These are phyloP conservation scores for Teunomyces panamensis DNA, from an alignment of 805 yeast genomes.

Conservation along the genomic window DNA sequence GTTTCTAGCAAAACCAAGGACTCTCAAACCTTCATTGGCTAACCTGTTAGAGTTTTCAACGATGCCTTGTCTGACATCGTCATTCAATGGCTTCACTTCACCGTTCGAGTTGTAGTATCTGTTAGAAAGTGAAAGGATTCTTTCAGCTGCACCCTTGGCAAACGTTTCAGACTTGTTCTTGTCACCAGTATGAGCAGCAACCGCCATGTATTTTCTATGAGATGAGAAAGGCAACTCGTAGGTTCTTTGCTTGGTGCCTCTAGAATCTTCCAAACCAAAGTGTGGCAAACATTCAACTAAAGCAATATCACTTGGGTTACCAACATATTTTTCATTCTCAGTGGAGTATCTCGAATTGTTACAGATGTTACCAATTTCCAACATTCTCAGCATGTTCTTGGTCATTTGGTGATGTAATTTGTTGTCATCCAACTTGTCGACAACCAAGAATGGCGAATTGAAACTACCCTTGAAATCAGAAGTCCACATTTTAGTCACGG, in stretches of 20 bases:
- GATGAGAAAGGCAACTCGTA: conserved; percentile 86
- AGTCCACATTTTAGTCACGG: conserved; percentile 81
- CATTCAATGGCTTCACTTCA: conserved; percentile 55
- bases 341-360: conserved; percentile 69
- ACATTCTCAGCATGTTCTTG: conserved; percentile 50
- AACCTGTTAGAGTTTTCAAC: conserved; percentile 55
- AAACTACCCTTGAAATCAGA: conserved; percentile 49
- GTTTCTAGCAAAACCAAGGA: conserved; percentile 70
- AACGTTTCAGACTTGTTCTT: conserved; percentile 54
- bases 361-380: conserved; percentile 70
- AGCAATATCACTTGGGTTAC: conserved; percentile 96
- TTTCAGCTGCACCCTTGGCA: conserved; percentile 91
- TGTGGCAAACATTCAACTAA: conserved; percentile 68
- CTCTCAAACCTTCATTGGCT: conserved; percentile 85
- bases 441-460: conserved; percentile 39
- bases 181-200: conserved; percentile 59
- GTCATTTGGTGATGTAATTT: conserved; percentile 45
- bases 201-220: conserved; percentile 86
- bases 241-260: conserved; percentile 57
- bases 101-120: conserved; percentile 59
- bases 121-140: conserved; percentile 59
- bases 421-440: conserved; percentile 47
- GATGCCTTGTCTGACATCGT: conserved; percentile 46
- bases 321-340: conserved; percentile 70
- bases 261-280: conserved; percentile 69